Percentiles rank a stretch among this genome's conserved stretches.
These are phyloP conservation scores for Phialophora macrospora DNA, from an alignment of 2,329 filamentous ascomycete species.

Conservation along the genomic window DNA sequence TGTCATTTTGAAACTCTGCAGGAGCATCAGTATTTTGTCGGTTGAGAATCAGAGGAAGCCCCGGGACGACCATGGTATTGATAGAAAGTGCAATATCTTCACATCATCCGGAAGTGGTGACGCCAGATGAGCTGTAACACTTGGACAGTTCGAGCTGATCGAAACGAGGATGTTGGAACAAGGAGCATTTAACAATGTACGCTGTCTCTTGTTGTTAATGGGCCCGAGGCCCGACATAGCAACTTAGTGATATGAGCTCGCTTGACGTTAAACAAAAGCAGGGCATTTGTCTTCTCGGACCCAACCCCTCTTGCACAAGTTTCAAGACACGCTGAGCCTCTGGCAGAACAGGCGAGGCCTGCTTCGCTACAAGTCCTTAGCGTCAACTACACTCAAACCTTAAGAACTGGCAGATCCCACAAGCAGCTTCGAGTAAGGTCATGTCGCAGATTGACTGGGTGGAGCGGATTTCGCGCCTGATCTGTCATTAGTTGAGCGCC, in stretches of 20 bases:
- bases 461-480: not conserved
- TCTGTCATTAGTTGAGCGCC: not conserved
- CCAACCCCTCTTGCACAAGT: not conserved
- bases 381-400: not conserved
- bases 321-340: not conserved
- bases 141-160: not conserved
- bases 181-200: not conserved
- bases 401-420: not conserved
- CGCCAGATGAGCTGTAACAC: conserved; percentile 3
- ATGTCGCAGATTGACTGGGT: not conserved
- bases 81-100: not conserved
- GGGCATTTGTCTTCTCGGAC: not conserved
- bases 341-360: not conserved
- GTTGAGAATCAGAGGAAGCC: conserved; percentile 25
- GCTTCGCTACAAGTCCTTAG: not conserved
- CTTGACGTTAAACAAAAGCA: not conserved
- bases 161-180: not conserved
- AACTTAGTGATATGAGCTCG: not conserved
- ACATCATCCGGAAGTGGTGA: not conserved
- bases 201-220: not conserved
- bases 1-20: conserved; percentile 44
- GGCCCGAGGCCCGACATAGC: not conserved
- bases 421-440: not conserved
- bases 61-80: conserved; percentile 23
- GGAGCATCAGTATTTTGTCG: conserved; percentile 27